These are phyloP conservation scores for Trichosporon sp. DNA, from an alignment of 1,284 basidiomycete species.

Conservation along the genomic window DNA sequence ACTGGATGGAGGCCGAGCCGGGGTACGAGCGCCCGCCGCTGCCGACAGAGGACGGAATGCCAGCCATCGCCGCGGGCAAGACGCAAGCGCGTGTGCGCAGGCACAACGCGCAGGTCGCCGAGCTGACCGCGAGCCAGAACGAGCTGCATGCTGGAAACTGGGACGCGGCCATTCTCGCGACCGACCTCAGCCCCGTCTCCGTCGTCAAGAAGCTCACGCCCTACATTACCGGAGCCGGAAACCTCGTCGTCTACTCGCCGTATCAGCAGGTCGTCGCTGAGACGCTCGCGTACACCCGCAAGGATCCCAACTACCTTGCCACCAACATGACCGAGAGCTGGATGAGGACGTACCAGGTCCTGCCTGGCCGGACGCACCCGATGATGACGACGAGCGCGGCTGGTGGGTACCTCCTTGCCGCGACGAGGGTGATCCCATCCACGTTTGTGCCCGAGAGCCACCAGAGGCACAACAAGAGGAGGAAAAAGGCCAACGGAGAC, in stretches of 20 bases:
- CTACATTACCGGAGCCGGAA: slow-evolving; percentile 80
- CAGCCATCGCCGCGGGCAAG: slow-evolving; percentile 40
- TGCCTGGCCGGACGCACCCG: slow-evolving; percentile 95
- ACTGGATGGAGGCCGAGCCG: slow-evolving; percentile 88
- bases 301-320: slow-evolving; percentile 70
- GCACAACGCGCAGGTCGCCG: slow-evolving; percentile 48
- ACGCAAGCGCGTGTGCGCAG: slow-evolving; percentile 41
- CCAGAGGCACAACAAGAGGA: slow-evolving; percentile 37
- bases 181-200: slow-evolving; percentile 82
- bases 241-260: slow-evolving; percentile 83
- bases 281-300: slow-evolving; percentile 71
- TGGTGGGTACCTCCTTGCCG: slow-evolving; percentile 84
- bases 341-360: slow-evolving; percentile 86
- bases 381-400: slow-evolving; percentile 88
- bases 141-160: slow-evolving; percentile 86
- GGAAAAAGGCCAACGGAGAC: slow-evolving; percentile 31
- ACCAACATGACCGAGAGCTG: slow-evolving; percentile 85
- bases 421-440: slow-evolving; percentile 69
- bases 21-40: slow-evolving; percentile 58
- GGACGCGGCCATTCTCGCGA: slow-evolving; percentile 79
- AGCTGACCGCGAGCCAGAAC: slow-evolving; percentile 67
- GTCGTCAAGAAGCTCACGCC: slow-evolving; percentile 74
- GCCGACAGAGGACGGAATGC: slow-evolving; percentile 46
- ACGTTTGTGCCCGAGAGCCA: slow-evolving; percentile 41
- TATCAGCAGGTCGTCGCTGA: slow-evolving; percentile 78